Evolutionary conservation across 495 filamentous ascomycete genomes (phyloP), one percentile per base, ranked within the genome.

Genomic region (Extremus antarcticus): DNA sequence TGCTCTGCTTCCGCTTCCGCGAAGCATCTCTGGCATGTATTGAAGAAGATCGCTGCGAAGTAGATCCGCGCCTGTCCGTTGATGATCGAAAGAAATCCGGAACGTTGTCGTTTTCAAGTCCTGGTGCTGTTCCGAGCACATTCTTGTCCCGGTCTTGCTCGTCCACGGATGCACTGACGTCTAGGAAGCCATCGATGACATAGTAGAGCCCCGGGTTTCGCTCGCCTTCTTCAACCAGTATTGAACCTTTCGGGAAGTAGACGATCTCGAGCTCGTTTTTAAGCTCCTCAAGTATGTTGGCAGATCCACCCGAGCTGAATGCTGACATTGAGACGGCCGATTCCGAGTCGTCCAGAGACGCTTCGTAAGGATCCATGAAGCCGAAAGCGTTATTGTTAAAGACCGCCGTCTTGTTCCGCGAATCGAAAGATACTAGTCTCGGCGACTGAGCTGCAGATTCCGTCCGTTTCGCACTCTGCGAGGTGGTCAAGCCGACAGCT

Each of bases 191-290:
- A 67, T 98, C 92, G 50, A 98, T 86, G 11, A 98, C 92, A 67
- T 97, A 98, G 71, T 98, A 98, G 10, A 98, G 74, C 0, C 92
- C 92, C 0, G 94, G 94, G 61, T 94, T 94, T 17, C 94, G 78
- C 71, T 98, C 92, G 0, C 92, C 90, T 66, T 97, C 90, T 60
- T 98, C 92, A 0, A 98, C 91, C n/a, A 98, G 76, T 4, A 98
- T 86, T 8, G 92, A 90, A 2, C 86, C 90, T 64, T 97, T 85
- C 0, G 88, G 90, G 60, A 98, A 98, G 71, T 85, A 96, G 2
- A 98, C 94, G 58, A 98, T 95, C 64, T 98, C 92, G n/a, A 97
- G 78, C 43, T 98, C 92, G 61, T 92, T 82, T 46, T 82, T 81
- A 65, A 95, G 76, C 41, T 97, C 92, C 53, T 81, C 65, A 64